Conservation (phyloP, 768 basidiomycete species). For the Podaxis pistillaris region DNA sequence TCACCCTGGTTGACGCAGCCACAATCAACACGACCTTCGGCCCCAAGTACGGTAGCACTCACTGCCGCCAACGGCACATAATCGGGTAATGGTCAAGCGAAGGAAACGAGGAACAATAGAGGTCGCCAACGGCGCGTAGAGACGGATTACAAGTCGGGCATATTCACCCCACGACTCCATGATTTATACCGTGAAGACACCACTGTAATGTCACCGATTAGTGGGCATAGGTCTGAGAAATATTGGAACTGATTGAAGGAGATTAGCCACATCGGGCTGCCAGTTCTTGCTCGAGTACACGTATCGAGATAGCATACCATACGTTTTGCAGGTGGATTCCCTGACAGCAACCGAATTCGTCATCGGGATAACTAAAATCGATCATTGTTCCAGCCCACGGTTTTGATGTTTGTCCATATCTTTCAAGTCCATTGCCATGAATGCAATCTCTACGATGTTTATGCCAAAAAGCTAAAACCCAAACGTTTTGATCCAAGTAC, state of each 20-base stretch:
- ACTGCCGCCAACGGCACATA: conserved; percentile 81
- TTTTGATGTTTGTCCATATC: not conserved
- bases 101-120: conserved; percentile 21
- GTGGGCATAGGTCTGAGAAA: not conserved
- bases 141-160: conserved; percentile 15
- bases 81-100: conserved; percentile 19
- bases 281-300: not conserved
- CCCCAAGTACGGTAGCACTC: conserved; percentile 18
- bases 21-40: not conserved
- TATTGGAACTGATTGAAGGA: conserved; percentile 2
- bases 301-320: conserved; percentile 12
- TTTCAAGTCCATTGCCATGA: not conserved
- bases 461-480: conserved; percentile 13
- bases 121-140: conserved; percentile 7
- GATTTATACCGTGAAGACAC: conserved; percentile 7
- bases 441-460: not conserved
- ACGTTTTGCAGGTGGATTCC: not conserved
- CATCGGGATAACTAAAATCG: not conserved
- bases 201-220: not conserved
- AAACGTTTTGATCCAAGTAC: conserved; percentile 8
- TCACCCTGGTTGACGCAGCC: conserved; percentile 45
- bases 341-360: not conserved
- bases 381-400: not conserved
- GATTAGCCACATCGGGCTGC: conserved; percentile 7
- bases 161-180: not conserved